Percentiles rank a stretch among this genome's conserved stretches.
These are phyloP conservation scores for Colletotrichum viniferum DNA, from an alignment of 2,329 filamentous ascomycete genomes.

Conservation along the genomic window DNA sequence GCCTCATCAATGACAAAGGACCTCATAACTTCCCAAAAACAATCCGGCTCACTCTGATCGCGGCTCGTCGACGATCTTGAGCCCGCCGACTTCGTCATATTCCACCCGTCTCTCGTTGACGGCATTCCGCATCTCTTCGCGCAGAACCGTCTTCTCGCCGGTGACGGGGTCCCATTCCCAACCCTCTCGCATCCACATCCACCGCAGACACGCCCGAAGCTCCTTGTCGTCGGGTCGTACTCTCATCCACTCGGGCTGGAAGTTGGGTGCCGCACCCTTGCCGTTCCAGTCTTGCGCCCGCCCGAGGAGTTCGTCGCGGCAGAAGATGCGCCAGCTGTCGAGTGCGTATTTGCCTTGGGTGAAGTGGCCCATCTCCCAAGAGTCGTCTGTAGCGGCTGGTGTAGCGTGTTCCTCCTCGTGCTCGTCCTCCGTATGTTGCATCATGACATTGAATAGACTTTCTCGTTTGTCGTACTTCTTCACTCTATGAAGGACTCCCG, in stretches of 20 bases:
- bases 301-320: conserved; percentile 76
- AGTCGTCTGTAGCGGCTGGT: conserved; percentile 35
- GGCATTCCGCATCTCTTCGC: conserved; percentile 56
- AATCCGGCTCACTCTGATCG: background rate
- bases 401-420: background rate
- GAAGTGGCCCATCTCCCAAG: conserved; percentile 87
- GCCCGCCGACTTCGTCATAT: conserved; percentile 54
- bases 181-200: conserved; percentile 91
- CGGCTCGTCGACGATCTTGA: conserved; percentile 41
- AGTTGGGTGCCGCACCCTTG: conserved; percentile 51
- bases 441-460: conserved; percentile 17
- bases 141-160: conserved; percentile 63
- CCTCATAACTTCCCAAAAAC: background rate
- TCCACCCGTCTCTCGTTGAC: conserved; percentile 63
- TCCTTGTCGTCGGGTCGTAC: conserved; percentile 87
- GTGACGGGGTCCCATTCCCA: conserved; percentile 80
- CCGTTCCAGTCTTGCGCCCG: conserved; percentile 71
- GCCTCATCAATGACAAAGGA: background rate
- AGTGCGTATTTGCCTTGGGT: conserved; percentile 83
- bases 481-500: conserved; percentile 59
- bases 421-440: background rate
- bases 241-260: conserved; percentile 90
- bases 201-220: conserved; percentile 81
- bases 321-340: conserved; percentile 95
- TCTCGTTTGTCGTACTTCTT: conserved; percentile 49